A percentile compares a stretch with the other conserved stretches of the same genome.
These are phyloP conservation scores for Chrysosphaeria jannelii DNA, from an alignment of 2,329 filamentous ascomycete genomes.

Conservation along the genomic window DNA sequence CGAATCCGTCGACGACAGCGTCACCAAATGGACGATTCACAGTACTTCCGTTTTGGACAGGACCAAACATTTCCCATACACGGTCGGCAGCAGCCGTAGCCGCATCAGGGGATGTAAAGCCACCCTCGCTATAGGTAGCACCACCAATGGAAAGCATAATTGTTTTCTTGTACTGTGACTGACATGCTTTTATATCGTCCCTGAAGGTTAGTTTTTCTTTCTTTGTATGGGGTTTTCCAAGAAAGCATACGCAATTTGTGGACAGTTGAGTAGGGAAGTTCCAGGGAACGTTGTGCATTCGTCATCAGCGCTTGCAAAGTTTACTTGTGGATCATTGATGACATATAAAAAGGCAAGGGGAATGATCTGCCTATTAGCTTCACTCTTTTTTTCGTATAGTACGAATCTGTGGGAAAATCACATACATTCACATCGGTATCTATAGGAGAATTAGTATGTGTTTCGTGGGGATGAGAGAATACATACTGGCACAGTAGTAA, in stretches of 20 bases:
- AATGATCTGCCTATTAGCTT: slow-evolving; percentile 18
- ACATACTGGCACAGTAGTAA: slow-evolving; percentile 26
- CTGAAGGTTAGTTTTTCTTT: slow-evolving; percentile 5
- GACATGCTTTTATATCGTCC: slow-evolving; percentile 26
- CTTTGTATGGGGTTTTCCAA: not conserved
- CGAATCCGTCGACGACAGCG: slow-evolving; percentile 41
- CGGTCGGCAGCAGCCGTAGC: slow-evolving; percentile 26
- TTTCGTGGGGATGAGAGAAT: slow-evolving; percentile 1
- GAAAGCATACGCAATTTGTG: slow-evolving; percentile 32
- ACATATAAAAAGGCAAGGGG: slow-evolving; percentile 30
- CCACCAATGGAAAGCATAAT: slow-evolving; percentile 45
- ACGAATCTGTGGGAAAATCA: not conserved
- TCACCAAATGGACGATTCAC: slow-evolving; percentile 33
- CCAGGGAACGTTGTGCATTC: slow-evolving; percentile 27
- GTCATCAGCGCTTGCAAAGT: slow-evolving; percentile 34
- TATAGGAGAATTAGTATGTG: not conserved
- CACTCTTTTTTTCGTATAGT: slow-evolving; percentile 3
- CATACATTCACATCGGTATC: slow-evolving; percentile 14
- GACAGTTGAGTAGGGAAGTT: slow-evolving; percentile 27
- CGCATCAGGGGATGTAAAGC: slow-evolving; percentile 21
- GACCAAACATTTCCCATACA: slow-evolving; percentile 44
- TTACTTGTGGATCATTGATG: slow-evolving; percentile 23
- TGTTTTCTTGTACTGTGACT: slow-evolving; percentile 30
- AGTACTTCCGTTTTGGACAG: slow-evolving; percentile 12
- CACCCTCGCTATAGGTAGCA: slow-evolving; percentile 36